phyloP scores from a whole-genome alignment of 441 rosid species.

The Populus hybrid region DNA sequence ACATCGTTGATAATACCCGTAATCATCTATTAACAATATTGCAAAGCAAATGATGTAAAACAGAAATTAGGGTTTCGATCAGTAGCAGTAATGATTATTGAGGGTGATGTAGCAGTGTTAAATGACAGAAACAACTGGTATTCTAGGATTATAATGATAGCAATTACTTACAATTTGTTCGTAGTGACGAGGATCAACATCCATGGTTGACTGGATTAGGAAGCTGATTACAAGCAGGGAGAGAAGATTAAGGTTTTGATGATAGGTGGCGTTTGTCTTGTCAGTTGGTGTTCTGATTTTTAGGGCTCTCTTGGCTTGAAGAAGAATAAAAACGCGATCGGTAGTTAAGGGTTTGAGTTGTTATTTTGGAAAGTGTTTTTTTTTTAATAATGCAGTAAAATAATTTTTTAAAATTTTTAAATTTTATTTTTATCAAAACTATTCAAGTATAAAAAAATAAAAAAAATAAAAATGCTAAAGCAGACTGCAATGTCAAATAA shows the following conservation, averaged over 20 bases:
- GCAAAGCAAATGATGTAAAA: neutral
- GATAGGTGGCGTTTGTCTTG: neutral
- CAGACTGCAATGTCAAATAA: too few species aligned
- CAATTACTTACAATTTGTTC: constrained; percentile 58
- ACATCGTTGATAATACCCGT: neutral
- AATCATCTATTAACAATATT: neutral
- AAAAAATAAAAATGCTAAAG: too few species aligned
- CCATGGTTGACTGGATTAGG: constrained; percentile 31
- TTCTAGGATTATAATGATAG: neutral
- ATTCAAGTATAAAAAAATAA: too few species aligned
- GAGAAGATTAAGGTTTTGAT: neutral
- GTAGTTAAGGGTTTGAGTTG: neutral
- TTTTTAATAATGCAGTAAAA: too few species aligned
- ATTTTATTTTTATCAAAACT: too few species aligned
- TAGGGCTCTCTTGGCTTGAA: neutral
- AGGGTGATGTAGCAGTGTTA: neutral
- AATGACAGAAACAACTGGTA: neutral
- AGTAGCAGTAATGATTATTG: neutral
- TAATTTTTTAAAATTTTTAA: too few species aligned
- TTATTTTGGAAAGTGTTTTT: too few species aligned
- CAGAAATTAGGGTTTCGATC: neutral
- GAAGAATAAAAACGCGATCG: neutral
- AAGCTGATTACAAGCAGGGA: neutral
- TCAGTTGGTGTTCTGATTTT: neutral
- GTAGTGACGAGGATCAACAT: constrained; percentile 77